Evolutionary conservation across 805 yeast species (phyloP), one percentile per base, ranked within the genome.

Genomic region (Candida dajiaensis): DNA sequence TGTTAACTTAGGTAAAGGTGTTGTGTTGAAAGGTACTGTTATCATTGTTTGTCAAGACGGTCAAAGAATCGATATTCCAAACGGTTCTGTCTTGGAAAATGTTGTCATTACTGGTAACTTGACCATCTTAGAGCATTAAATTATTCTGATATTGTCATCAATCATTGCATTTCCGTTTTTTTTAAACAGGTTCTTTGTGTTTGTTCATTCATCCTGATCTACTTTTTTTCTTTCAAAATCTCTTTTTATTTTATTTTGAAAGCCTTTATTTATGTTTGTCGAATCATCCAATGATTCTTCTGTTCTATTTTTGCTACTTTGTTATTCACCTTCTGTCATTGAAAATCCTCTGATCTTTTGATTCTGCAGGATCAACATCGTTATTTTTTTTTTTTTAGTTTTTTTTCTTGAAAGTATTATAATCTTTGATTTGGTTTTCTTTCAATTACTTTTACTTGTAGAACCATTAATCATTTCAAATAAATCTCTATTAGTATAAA

Each of bases 41-140:
- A 94, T 94, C 63, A 88, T 94, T 57, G 98, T 94, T 45, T 92
- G 97, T 69, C 89, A 90, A 49, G 98, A 94, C 63, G 97, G 97
- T 51, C 94, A 89, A 66, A 87, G 81, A 72, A 94, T 94, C 61
- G 97, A 94, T 65, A 89, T 94, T 74, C 99, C 99, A 58, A 90
- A 94, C 63, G 99, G 99, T 37, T 80, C 96, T 13, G 76, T 90
- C 45, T 77, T 94, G 61, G 99, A 94, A 69, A 94, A 94, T 64
- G 98, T 92, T 43, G 99, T 92, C 52, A 88, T 92, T 59, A 92
- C 99, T 44, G 99, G 99, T 67, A 89, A 88, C 72, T 78, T 92
- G 70, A 89, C 95, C 61, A 90, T 94, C 59, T 77, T 90, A 62
- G 97, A 90, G 72, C 97, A 90, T 68, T 89, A 68, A 57, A 8